Percentiles rank a stretch among this genome's conserved stretches.
Evolutionary conservation across 164 flowering plant genomes (phyloP).

Genomic region (Hamamelis virginiana): DNA sequence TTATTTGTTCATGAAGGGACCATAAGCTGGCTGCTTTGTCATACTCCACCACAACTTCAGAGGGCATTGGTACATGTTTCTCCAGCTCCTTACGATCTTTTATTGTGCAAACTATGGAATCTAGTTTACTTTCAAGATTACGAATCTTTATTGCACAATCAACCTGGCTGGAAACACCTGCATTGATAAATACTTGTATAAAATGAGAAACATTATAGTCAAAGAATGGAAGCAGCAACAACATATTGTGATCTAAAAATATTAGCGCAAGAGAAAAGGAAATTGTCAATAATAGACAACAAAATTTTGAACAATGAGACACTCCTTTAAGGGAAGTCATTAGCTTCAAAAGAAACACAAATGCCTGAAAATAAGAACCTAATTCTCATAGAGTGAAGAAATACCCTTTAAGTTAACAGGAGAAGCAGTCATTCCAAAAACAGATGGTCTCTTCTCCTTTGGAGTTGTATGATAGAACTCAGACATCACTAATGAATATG

Average conservation of each 20-base stretch:
- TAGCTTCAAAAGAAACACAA: conserved; percentile 1
- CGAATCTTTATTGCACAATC: conserved; percentile 98
- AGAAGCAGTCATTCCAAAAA: conserved; percentile 99
- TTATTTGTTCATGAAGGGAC: conserved; percentile 92
- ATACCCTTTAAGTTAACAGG: conserved; percentile 97
- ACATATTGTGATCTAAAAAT: not conserved
- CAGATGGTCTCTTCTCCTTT: conserved; percentile 90
- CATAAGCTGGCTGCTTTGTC: conserved; percentile 91
- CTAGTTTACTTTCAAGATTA: conserved; percentile 96
- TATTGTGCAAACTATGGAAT: conserved; percentile 87
- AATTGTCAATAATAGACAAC: no score
- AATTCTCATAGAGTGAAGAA: not conserved
- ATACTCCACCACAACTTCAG: conserved; percentile 85
- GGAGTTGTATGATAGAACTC: conserved; percentile 95
- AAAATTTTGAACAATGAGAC: not conserved
- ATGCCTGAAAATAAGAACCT: conserved; percentile 1
- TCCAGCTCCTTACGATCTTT: conserved; percentile 95
- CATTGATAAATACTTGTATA: conserved; percentile 1
- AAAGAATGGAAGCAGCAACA: not conserved
- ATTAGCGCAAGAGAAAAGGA: no score
- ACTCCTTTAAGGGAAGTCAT: not conserved
- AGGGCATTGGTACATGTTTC: conserved; percentile 96
- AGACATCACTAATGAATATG: conserved; percentile 96
- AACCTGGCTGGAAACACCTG: conserved; percentile 98
- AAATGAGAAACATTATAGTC: not conserved